Evolutionary conservation across 2,329 filamentous ascomycete species (phyloP).

Genomic region (Venturia carpophila): DNA sequence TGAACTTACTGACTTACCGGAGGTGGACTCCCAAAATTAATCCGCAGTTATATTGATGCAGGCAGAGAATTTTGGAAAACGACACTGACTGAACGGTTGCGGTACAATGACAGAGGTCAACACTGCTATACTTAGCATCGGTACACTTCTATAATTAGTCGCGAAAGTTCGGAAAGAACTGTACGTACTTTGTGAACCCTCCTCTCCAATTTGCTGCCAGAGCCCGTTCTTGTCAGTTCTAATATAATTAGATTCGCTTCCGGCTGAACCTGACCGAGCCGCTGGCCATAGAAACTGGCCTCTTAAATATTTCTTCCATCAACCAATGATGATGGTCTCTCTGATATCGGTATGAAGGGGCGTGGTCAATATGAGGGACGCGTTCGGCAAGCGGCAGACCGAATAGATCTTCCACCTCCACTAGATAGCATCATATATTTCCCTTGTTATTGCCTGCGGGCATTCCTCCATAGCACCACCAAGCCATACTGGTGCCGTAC

Average conservation of each 20-base stretch:
- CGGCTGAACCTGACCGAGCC: background rate
- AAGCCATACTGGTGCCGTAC: background rate
- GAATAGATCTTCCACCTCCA: constrained; percentile 4
- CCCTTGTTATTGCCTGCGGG: background rate
- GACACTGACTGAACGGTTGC: no score
- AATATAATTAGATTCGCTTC: background rate
- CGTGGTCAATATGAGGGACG: background rate
- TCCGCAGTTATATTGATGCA: background rate
- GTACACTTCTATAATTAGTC: no score
- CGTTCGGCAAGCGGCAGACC: background rate
- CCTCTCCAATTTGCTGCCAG: no score
- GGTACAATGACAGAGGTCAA: no score
- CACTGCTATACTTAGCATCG: no score
- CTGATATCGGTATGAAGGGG: background rate
- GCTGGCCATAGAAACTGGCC: background rate
- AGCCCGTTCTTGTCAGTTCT: no score
- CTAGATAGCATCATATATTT: background rate
- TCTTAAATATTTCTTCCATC: background rate
- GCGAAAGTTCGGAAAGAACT: no score
- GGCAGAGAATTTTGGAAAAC: background rate
- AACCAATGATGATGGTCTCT: background rate
- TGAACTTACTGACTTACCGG: background rate
- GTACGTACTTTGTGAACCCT: no score
- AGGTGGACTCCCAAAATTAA: constrained; percentile 1
- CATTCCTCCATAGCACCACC: background rate